Percentiles rank a stretch among this genome's conserved stretches.
Evolutionary conservation across 73 alveolate species (phyloP).

Genomic region (Effrenium voratum): DNA sequence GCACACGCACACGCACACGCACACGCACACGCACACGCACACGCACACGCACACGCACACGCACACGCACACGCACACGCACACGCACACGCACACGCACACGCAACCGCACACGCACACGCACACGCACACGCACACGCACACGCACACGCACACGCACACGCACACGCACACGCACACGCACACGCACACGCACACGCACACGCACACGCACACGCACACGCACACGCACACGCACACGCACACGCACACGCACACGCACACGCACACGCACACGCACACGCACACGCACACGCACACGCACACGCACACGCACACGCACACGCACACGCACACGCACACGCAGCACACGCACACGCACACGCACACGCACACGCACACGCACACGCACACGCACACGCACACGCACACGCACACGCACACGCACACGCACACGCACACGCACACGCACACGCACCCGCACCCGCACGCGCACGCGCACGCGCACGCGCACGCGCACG

Average conservation of each 20-base stretch:
- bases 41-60: not conserved
- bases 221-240: not conserved
- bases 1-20: not conserved
- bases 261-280: not conserved
- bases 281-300: not conserved
- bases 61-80: not conserved
- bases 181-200: constrained; percentile 1
- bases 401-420: not conserved
- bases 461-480: not conserved
- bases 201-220: not conserved
- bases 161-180: not conserved
- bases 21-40: not conserved
- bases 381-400: not conserved
- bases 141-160: not conserved
- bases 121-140: not conserved
- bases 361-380: not conserved
- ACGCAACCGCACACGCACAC: not conserved
- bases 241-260: not conserved
- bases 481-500: not conserved
- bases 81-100: not conserved
- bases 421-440: not conserved
- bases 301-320: not conserved
- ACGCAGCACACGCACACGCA: not conserved
- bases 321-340: not conserved
- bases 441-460: not conserved